Evolutionary conservation across 2,329 filamentous ascomycete species (phyloP).

Genomic region (Cladosporium sp.): DNA sequence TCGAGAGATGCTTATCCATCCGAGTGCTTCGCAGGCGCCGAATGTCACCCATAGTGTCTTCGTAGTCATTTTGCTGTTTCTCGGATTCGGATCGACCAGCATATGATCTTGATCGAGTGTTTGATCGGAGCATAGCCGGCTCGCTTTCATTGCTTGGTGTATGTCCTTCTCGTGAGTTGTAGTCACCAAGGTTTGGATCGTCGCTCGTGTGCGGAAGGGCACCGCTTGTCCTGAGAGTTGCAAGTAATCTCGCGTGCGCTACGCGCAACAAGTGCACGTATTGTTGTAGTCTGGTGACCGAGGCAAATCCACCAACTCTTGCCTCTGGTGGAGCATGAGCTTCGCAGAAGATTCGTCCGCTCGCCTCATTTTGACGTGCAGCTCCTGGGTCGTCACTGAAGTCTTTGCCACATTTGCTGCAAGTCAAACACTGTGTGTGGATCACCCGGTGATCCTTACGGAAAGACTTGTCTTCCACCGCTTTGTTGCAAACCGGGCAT

Average conservation of each 20-base stretch:
- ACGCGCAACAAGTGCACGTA: constrained; percentile 92
- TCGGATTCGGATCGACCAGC: constrained; percentile 57
- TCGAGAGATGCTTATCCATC: constrained; percentile 89
- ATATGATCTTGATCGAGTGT: constrained; percentile 71
- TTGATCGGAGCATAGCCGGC: constrained; percentile 55
- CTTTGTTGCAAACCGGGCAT: constrained; percentile 73
- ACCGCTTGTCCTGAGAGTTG: constrained; percentile 79
- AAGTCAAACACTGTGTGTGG: constrained; percentile 74
- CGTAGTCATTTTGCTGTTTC: constrained; percentile 67
- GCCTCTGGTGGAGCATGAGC: constrained; percentile 45
- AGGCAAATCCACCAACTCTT: constrained; percentile 62
- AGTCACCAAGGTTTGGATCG: constrained; percentile 64
- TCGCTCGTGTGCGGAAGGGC: constrained; percentile 70
- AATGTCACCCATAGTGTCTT: constrained; percentile 95
- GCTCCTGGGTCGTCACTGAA: constrained; percentile 65
- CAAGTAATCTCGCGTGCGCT: constrained; percentile 80
- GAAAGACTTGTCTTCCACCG: constrained; percentile 92
- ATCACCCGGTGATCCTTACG: constrained; percentile 71
- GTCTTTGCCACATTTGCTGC: constrained; percentile 67
- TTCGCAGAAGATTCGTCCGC: constrained; percentile 66
- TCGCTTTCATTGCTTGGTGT: constrained; percentile 43
- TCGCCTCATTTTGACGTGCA: constrained; percentile 65
- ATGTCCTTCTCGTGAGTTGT: constrained; percentile 64
- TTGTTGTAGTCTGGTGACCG: constrained; percentile 82
- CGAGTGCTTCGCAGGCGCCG: constrained; percentile 85